Evolutionary conservation across 129 eudicot genomes (phyloP).

Genomic region (Gnaphalium uliginosum): DNA sequence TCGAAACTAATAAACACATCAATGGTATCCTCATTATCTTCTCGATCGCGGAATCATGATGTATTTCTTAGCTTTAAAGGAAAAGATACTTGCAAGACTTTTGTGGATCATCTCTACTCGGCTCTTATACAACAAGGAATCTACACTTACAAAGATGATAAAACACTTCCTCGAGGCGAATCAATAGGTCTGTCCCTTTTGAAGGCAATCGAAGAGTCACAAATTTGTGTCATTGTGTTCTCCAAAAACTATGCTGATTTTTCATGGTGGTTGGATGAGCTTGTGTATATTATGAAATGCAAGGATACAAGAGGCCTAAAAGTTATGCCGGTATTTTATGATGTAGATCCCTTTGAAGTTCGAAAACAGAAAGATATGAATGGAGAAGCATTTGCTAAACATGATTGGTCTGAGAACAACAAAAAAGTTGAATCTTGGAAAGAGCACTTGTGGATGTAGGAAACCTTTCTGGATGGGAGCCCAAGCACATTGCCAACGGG

Average conservation of each 20-base stretch:
- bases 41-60: background rate
- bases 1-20: too few relatives aligned
- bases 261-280: background rate
- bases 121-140: background rate
- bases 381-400: background rate
- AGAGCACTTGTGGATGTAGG: background rate
- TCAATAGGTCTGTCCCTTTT: background rate
- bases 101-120: background rate
- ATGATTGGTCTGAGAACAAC: background rate
- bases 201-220: background rate
- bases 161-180: background rate
- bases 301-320: background rate
- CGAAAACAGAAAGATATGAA: background rate
- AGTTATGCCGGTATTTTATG: background rate
- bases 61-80: background rate
- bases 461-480: conserved; percentile 6
- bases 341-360: background rate
- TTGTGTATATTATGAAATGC: background rate
- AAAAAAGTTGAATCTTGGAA: conserved; percentile 6
- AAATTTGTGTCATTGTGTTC: background rate
- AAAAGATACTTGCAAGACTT: background rate
- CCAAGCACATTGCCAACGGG: background rate
- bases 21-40: background rate
- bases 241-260: background rate
- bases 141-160: background rate